phyloP scores from a whole-genome alignment of 106 monocot genomes.

The Allium fistulosum region DNA sequence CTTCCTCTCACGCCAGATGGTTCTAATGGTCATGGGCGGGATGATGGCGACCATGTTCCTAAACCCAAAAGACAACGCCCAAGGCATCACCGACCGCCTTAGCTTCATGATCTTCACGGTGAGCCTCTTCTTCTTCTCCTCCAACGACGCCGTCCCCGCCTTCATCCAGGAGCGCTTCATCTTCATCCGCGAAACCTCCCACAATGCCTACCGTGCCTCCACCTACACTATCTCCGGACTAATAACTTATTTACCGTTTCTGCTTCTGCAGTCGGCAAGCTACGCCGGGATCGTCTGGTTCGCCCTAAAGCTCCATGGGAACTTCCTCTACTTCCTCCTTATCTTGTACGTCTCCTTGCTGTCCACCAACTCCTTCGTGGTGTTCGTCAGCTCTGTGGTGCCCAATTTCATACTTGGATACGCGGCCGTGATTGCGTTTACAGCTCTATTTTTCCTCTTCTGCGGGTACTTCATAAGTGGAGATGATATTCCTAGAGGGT shows the following conservation, averaged over 20 bases:
- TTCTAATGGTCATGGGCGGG: conserved; percentile 34
- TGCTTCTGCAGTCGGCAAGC: conserved; percentile 23
- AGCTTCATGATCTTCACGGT: conserved; percentile 51
- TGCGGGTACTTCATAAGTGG: conserved; percentile 41
- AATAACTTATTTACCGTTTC: conserved; percentile 33
- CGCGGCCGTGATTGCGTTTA: conserved; percentile 37
- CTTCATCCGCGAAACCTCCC: conserved; percentile 41
- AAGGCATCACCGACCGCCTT: conserved; percentile 34
- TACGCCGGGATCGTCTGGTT: conserved; percentile 33
- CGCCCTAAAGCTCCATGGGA: conserved; percentile 21
- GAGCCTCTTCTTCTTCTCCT: conserved; percentile 43
- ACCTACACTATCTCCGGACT: conserved; percentile 29
- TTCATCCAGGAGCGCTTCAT: conserved; percentile 58
- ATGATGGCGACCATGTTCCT: conserved; percentile 52
- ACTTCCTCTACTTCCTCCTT: conserved; percentile 33
- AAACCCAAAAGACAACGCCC: conserved; percentile 24
- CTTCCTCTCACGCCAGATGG: conserved; percentile 48
- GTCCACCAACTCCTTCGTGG: conserved; percentile 41
- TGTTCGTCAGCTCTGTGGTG: conserved; percentile 40
- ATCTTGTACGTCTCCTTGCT: conserved; percentile 29
- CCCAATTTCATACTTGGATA: conserved; percentile 44
- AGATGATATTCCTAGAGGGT: conserved; percentile 18
- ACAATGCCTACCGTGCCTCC: conserved; percentile 44
- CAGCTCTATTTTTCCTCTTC: conserved; percentile 35
- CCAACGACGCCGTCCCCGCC: conserved; percentile 40